phyloP scores from a whole-genome alignment of 2,329 filamentous ascomycete species.

The Allantophomopsis cytisporea region DNA sequence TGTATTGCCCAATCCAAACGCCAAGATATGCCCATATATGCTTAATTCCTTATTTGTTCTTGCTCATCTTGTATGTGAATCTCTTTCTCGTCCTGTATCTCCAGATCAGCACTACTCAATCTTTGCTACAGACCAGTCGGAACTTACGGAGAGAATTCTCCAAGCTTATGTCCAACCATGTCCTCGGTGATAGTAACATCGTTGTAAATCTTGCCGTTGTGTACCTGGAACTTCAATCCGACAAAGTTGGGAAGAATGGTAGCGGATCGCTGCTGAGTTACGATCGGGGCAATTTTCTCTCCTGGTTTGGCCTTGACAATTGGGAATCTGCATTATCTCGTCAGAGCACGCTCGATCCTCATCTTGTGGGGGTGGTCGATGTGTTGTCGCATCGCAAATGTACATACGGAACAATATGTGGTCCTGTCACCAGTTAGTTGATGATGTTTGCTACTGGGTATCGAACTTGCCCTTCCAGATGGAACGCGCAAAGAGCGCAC shows the following conservation, averaged over 20 bases:
- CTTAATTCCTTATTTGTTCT: slow-evolving; percentile 36
- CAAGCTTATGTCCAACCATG: slow-evolving; percentile 66
- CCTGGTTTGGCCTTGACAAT: slow-evolving; percentile 33
- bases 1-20: too few relatives aligned
- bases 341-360: too few relatives aligned
- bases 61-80: slow-evolving; percentile 56
- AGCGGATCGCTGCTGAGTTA: slow-evolving; percentile 55
- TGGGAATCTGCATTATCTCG: slow-evolving; percentile 28
- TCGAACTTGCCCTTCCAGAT: slow-evolving; percentile 55
- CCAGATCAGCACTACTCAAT: neutral
- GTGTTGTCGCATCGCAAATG: neutral
- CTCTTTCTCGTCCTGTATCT: slow-evolving; percentile 46
- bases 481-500: slow-evolving; percentile 45
- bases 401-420: slow-evolving; percentile 57
- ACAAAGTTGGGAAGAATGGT: slow-evolving; percentile 65
- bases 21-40: too few relatives aligned
- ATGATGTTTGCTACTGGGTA: too few relatives aligned
- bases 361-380: too few relatives aligned
- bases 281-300: slow-evolving; percentile 45
- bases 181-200: slow-evolving; percentile 61
- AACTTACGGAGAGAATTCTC: slow-evolving; percentile 57
- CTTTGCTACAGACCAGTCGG: too few relatives aligned
- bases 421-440: slow-evolving; percentile 29
- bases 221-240: slow-evolving; percentile 54
- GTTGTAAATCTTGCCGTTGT: slow-evolving; percentile 59